Evolutionary conservation across 2,329 filamentous ascomycete genomes (phyloP).

Genomic region (Diaporthe caulivora): DNA sequence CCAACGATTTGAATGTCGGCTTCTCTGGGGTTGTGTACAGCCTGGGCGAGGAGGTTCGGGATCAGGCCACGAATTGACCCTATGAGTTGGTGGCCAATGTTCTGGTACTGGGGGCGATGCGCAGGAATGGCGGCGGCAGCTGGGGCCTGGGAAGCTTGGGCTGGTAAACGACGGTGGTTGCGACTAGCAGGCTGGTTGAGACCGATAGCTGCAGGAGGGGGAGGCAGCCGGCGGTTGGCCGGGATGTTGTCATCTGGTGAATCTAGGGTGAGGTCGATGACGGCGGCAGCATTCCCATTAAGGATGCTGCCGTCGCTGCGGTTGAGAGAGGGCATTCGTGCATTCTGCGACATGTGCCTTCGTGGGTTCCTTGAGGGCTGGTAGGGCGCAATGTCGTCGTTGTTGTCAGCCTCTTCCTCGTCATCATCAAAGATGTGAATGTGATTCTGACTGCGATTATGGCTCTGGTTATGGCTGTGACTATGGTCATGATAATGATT

Average conservation of each 20-base stretch:
- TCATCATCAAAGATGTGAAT: constrained; percentile 19
- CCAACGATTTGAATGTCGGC: constrained; percentile 47
- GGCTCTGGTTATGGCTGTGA: not conserved
- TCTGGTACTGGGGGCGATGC: constrained; percentile 13
- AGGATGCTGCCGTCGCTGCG: constrained; percentile 60
- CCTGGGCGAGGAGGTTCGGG: constrained; percentile 8
- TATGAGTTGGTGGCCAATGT: constrained; percentile 27
- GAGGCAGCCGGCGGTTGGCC: constrained; percentile 33
- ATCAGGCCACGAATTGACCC: constrained; percentile 28
- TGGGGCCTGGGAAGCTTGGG: constrained; percentile 26
- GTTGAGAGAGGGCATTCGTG: constrained; percentile 56
- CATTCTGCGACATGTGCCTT: constrained; percentile 55
- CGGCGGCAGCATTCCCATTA: constrained; percentile 43
- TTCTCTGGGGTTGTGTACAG: constrained; percentile 41
- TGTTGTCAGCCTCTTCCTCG: not conserved
- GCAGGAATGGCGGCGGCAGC: not conserved
- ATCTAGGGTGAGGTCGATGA: constrained; percentile 68
- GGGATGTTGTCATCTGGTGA: constrained; percentile 48
- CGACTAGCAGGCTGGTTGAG: constrained; percentile 18
- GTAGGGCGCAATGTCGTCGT: not conserved
- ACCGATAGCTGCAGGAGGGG: constrained; percentile 17
- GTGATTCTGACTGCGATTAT: not conserved
- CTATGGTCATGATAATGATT: not conserved
- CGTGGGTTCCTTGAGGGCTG: constrained; percentile 51
- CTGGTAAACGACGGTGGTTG: constrained; percentile 15